phyloP scores from a whole-genome alignment of 2,329 filamentous ascomycete genomes.

The Phialophora chinensis region DNA sequence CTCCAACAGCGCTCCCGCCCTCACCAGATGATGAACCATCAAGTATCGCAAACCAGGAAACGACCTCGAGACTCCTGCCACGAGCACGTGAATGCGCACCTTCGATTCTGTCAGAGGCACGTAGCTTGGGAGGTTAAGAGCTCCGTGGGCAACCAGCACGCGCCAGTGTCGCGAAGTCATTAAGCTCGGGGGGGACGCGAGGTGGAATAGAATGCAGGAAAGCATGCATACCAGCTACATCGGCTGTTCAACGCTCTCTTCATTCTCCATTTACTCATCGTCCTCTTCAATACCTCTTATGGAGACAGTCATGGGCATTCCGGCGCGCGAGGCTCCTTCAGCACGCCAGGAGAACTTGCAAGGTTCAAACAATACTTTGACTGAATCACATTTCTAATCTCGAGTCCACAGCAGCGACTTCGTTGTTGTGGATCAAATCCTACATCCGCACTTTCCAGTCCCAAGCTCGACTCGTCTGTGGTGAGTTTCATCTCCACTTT shows the following conservation, averaged over 20 bases:
- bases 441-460: too few relatives aligned
- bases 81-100: neutral
- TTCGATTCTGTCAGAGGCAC: neutral
- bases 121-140: constrained; percentile 1
- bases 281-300: neutral
- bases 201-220: neutral
- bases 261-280: neutral
- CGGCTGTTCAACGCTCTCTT: neutral
- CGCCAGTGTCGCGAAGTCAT: neutral
- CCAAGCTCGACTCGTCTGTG: too few relatives aligned
- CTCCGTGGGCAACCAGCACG: neutral
- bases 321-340: too few relatives aligned
- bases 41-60: neutral
- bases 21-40: neutral
- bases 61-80: neutral
- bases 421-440: too few relatives aligned
- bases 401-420: neutral
- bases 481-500: too few relatives aligned
- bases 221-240: neutral
- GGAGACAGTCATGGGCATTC: neutral
- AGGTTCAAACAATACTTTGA: neutral
- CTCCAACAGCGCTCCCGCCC: neutral
- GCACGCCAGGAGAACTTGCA: too few relatives aligned
- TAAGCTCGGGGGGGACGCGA: neutral
- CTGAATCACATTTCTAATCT: neutral